phyloP scores from a whole-genome alignment of 2,329 filamentous ascomycete species.

The Trichoderma polysporum region DNA sequence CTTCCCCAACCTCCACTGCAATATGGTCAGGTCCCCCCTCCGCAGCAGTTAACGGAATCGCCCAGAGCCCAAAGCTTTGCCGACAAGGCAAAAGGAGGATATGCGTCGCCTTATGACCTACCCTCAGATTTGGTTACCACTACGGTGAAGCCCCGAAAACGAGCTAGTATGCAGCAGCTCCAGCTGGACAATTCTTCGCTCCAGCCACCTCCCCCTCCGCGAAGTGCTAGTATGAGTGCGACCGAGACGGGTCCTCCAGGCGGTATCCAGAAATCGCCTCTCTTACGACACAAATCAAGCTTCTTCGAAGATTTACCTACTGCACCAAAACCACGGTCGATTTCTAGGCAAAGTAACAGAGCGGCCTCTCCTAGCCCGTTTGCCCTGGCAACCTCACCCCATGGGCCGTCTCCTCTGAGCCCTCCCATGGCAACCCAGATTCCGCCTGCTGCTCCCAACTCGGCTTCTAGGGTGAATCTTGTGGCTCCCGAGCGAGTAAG shows the following conservation, averaged over 20 bases:
- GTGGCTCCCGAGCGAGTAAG: conserved; percentile 53
- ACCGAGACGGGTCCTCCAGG: conserved; percentile 31
- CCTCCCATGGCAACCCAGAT: conserved; percentile 26
- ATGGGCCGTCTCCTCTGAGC: conserved; percentile 30
- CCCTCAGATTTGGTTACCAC: conserved; percentile 71
- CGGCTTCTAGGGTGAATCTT: conserved; percentile 36
- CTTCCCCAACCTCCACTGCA: conserved; percentile 32
- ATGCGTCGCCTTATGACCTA: conserved; percentile 91
- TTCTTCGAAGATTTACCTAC: conserved; percentile 80
- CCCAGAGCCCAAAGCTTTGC: conserved; percentile 77
- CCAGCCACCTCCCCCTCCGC: conserved; percentile 50
- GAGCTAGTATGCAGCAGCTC: conserved; percentile 58
- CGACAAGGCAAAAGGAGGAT: conserved; percentile 87
- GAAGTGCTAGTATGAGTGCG: conserved; percentile 60
- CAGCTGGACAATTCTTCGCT: conserved; percentile 41
- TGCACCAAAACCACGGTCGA: conserved; percentile 59
- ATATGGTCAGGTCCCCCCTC: conserved; percentile 40
- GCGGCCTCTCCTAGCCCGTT: conserved; percentile 41
- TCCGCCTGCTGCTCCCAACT: conserved; percentile 26
- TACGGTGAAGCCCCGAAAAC: conserved; percentile 64
- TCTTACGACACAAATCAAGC: conserved; percentile 47
- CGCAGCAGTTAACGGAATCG: conserved; percentile 42
- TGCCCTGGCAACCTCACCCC: conserved; percentile 21
- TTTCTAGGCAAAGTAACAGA: conserved; percentile 52
- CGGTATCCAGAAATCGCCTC: conserved; percentile 34